Evolutionary conservation across 441 rosid genomes (phyloP).

Genomic region (Kokia cookei): DNA sequence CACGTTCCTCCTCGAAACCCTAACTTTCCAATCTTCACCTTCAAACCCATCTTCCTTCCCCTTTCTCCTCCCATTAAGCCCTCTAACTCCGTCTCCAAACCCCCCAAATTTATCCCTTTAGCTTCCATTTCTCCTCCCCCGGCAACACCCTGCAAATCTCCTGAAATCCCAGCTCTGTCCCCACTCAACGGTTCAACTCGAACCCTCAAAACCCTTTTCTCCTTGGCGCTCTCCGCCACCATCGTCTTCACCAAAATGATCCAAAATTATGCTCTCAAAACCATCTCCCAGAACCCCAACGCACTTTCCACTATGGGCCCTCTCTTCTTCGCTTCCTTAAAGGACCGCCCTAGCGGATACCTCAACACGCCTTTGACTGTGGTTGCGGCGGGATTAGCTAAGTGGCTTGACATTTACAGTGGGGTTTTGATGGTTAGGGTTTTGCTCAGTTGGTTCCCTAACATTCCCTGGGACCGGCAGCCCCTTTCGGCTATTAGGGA

Average conservation of each 20-base stretch:
- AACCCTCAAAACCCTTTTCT: slow-evolving; percentile 40
- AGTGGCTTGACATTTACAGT: slow-evolving; percentile 84
- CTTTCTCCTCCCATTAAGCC: slow-evolving; percentile 14
- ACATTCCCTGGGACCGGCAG: slow-evolving; percentile 84
- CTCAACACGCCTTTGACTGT: slow-evolving; percentile 75
- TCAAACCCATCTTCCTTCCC: not conserved
- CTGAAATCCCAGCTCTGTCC: slow-evolving; percentile 9
- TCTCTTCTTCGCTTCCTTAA: slow-evolving; percentile 37
- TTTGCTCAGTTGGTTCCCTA: slow-evolving; percentile 90
- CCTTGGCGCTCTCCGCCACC: slow-evolving; percentile 23
- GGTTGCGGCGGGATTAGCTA: slow-evolving; percentile 73
- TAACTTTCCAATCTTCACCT: not conserved
- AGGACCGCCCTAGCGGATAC: slow-evolving; percentile 40
- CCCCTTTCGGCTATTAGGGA: slow-evolving; percentile 75
- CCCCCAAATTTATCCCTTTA: slow-evolving; percentile 16
- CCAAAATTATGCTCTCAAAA: slow-evolving; percentile 24
- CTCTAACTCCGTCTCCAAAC: not conserved
- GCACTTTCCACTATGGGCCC: slow-evolving; percentile 26
- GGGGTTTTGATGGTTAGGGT: slow-evolving; percentile 87
- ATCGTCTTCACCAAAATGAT: slow-evolving; percentile 23
- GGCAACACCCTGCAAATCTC: not conserved
- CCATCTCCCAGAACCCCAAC: not conserved
- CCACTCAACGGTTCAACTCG: slow-evolving; percentile 43
- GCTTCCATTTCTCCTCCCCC: slow-evolving; percentile 19
- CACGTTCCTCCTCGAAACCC: not conserved